A percentile compares a stretch with the other conserved stretches of the same genome.
Conservation (phyloP, 768 basidiomycete genomes). For the Lentinula guzmanii region DNA sequence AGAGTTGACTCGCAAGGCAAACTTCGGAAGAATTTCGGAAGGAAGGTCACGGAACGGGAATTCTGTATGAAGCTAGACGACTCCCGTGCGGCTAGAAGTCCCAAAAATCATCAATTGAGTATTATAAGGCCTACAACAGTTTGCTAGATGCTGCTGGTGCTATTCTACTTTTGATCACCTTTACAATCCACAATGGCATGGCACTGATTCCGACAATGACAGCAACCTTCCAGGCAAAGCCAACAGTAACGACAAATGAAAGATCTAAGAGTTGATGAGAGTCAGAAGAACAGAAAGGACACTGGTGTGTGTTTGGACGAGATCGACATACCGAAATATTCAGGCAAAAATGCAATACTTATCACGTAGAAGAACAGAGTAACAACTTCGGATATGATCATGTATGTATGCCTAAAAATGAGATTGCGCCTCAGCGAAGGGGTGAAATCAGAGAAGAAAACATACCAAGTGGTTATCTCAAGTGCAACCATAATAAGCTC, state of each 20-base stretch:
- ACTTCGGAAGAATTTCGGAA: too few species aligned
- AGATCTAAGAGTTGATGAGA: conserved; percentile 48
- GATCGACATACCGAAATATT: conserved; percentile 82
- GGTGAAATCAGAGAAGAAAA: conserved; percentile 9
- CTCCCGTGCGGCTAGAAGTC: too few species aligned
- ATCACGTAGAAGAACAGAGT: conserved; percentile 85
- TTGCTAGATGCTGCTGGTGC: conserved; percentile 95
- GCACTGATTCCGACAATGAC: conserved; percentile 94
- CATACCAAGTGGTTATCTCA: conserved; percentile 93
- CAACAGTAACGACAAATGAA: conserved; percentile 80
- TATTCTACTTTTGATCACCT: conserved; percentile 76
- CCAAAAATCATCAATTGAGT: not conserved
- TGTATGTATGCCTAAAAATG: conserved; percentile 77
- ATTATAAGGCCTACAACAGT: conserved; percentile 44
- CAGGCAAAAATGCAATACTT: conserved; percentile 90
- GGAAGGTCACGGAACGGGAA: too few species aligned
- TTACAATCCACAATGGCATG: conserved; percentile 87
- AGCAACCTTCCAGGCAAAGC: conserved; percentile 92
- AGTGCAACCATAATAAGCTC: conserved; percentile 99
- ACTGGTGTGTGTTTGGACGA: not conserved
- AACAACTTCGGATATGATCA: conserved; percentile 87
- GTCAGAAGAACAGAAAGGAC: not conserved
- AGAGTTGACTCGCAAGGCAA: too few species aligned
- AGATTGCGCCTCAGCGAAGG: not conserved
- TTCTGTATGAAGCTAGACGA: too few species aligned